Evolutionary conservation across 257 asterid genomes (phyloP), one percentile per base, ranked within the genome.

Genomic region (Primulina eburnea): DNA sequence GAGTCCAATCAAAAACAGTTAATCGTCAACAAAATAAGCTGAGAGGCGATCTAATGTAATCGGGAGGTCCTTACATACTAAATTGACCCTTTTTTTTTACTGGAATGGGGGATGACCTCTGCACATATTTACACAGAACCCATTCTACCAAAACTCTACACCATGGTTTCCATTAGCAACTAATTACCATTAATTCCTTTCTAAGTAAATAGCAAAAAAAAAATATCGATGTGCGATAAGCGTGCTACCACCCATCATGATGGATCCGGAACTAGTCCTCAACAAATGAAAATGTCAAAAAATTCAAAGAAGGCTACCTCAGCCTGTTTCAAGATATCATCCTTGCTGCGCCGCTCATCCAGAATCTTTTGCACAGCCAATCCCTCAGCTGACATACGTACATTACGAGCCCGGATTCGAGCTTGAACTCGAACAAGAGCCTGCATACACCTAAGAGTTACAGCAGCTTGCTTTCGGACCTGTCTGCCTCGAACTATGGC

Each of bases 391-490:
- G 96, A 90, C 97, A 86, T 86, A 16, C 99, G 83, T 2, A 89
- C 99, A 58, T 84, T 89, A 21, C 95, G 95, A 35, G 99, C 97
- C 75, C 99, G 78, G 20, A 93, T 81, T 9, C 97, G 90, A 29
- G 99, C 99, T 75, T 93, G 99, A 1, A 93, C 95, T 30, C 99
- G 85, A 59, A 93, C 99, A 63, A 93, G 82, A n/a, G 99, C 99
- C 74, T 93, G 99, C 99, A 93, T 93, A 67, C 99, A 90, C 80
- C 96, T 77, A 8, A 90, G 91, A 2, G 99, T 93, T n/a, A 93
- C 96, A 2, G 95, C 96, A 60, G 99, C 99, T 66, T 93, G 99
- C 80, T 90, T 90, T 7, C 99, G 69, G 58, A 93, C 97, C 79
- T 90, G 96, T 67, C 96, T 66, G 8, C 96, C 99, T 1, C 99